A percentile compares a stretch with the other conserved stretches of the same genome.
Evolutionary conservation across 1,139 yeast genomes (phyloP).

Genomic region (Protomyces arabidopsidicola): DNA sequence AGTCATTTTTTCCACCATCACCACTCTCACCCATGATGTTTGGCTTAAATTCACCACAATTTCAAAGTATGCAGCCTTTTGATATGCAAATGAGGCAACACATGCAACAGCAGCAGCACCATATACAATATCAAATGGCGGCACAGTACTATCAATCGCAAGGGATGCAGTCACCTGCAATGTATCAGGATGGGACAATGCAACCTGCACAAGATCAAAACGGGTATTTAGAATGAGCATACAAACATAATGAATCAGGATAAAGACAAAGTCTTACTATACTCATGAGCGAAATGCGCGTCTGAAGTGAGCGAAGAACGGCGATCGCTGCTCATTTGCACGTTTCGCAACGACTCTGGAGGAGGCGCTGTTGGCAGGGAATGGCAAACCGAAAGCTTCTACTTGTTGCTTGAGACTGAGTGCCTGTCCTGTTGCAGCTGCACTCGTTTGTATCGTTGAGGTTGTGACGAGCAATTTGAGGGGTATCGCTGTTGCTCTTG

Average conservation of each 20-base stretch:
- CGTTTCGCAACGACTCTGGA: not conserved
- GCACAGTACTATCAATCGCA: not conserved
- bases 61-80: not conserved
- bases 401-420: not conserved
- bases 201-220: not conserved
- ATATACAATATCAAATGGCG: slow-evolving; percentile 5
- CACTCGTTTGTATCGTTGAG: not conserved
- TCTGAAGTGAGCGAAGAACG: not conserved
- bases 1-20: not conserved
- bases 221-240: not conserved
- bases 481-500: not conserved
- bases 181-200: not conserved
- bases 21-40: not conserved
- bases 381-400: not conserved
- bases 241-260: not conserved
- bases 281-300: not conserved
- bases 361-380: not conserved
- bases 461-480: not conserved
- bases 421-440: not conserved
- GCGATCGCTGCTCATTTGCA: not conserved
- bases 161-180: not conserved
- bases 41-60: not conserved
- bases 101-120: not conserved
- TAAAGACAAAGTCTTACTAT: not conserved
- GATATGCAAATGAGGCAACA: not conserved